Evolutionary conservation across 2,329 filamentous ascomycete species (phyloP).

Genomic region (Botryotinia calthae): DNA sequence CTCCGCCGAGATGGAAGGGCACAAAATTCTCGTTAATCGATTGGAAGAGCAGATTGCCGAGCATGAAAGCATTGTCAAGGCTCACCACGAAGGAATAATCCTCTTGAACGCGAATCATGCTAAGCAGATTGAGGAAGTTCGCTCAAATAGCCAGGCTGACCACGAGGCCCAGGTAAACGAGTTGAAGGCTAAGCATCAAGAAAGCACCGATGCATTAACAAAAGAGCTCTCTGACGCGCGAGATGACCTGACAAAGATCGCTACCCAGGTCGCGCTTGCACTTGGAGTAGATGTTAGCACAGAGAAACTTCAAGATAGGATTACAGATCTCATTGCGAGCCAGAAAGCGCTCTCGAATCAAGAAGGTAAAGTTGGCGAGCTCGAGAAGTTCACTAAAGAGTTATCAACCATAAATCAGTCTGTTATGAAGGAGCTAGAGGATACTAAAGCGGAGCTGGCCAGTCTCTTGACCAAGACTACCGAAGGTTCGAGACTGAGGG

Average conservation of each 20-base stretch:
- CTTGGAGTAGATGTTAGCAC: constrained; percentile 62
- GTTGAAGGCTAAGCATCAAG: constrained; percentile 60
- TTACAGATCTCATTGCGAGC: constrained; percentile 54
- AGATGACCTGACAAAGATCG: constrained; percentile 62
- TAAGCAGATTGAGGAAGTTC: constrained; percentile 50
- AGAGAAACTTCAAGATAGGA: constrained; percentile 64
- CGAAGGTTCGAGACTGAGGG: constrained; percentile 46
- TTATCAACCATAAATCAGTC: constrained; percentile 57
- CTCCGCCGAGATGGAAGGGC: constrained; percentile 44
- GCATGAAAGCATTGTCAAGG: constrained; percentile 57
- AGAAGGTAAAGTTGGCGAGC: constrained; percentile 56
- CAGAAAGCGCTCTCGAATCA: constrained; percentile 59
- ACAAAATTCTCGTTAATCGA: constrained; percentile 47
- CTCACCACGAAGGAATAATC: constrained; percentile 52
- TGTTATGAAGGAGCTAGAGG: constrained; percentile 60
- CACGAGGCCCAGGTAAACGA: constrained; percentile 57
- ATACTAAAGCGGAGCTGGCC: constrained; percentile 53
- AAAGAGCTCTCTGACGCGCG: constrained; percentile 63
- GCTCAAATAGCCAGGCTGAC: constrained; percentile 50
- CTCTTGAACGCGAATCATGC: constrained; percentile 51
- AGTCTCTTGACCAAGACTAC: constrained; percentile 50
- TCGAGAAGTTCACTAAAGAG: constrained; percentile 55
- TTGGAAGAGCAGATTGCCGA: constrained; percentile 59
- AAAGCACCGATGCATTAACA: constrained; percentile 55
- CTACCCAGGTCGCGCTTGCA: constrained; percentile 60